Evolutionary conservation across 176 grass and related monocot species (phyloP), one percentile per base, ranked within the genome.

Genomic region (Ensete ventricosum): DNA sequence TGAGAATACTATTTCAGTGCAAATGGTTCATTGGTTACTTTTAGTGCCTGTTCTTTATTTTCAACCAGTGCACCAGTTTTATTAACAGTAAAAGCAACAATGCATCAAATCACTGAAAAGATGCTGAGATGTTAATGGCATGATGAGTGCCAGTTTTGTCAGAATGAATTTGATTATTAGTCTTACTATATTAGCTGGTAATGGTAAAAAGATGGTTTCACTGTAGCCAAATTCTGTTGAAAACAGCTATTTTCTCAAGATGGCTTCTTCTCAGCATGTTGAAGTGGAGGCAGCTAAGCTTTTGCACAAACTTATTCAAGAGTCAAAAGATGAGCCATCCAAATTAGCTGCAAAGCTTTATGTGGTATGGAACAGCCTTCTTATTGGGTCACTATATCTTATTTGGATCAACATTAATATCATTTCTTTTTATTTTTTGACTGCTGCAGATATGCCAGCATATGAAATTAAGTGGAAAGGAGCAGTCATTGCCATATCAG

Each of bases 301-400:
- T 75, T 86, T 99, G 67, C 90, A 99, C 71, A 99, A 89, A 87
- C 95, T 99, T 80, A 99, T 99, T 76, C 88, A 91, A 71, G 95
- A 99, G 53, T 99, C 95, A 0, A 99, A 99, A 83, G 95, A 99
- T 52, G 95, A 99, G 71, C 95, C 95, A 20, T 70, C 81, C 75
- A 99, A 94, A 83, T 85, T 99, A 81, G 90, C 95, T 81, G 89
- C 88, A 60, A 99, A 99, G 82, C 95, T 99, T 84, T 94, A 91
- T 58, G 91, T 94, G 90, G 95, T 99, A 86, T 52, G 55, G 69
- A 83, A 17, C 69, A 66, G 26, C 34, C 16, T 73, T 52, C 49
- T 53, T 73, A 27, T 52, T 11, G 14, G 21, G 55, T 22, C 9
- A 54, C 78, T 69, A 9, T 6, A 52, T 50, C 74, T 25, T 70